Evolutionary conservation across 2,329 filamentous ascomycete species (phyloP).

Genomic region (Xylariaceae sp.): DNA sequence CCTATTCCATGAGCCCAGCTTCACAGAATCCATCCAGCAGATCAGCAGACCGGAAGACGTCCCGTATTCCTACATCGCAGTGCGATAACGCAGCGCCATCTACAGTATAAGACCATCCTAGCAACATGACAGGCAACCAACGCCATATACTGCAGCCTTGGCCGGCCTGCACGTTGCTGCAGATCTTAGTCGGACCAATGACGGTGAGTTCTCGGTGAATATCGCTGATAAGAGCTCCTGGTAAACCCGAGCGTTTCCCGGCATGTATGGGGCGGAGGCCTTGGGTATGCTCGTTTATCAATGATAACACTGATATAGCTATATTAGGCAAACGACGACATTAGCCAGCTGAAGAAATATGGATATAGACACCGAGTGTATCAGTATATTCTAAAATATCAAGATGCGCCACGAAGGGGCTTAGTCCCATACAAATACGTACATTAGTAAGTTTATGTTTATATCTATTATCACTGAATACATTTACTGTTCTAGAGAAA

Average conservation of each 20-base stretch:
- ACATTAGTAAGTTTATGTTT: too few species aligned
- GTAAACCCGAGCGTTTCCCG: slow-evolving; percentile 23
- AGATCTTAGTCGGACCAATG: slow-evolving; percentile 8
- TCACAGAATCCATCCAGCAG: neutral
- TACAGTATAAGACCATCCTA: too few species aligned
- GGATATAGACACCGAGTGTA: too few species aligned
- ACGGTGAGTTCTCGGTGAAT: slow-evolving; percentile 24
- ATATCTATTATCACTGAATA: too few species aligned
- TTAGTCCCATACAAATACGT: too few species aligned
- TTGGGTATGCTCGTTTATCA: neutral
- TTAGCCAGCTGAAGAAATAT: neutral
- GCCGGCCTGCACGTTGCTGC: slow-evolving; percentile 3
- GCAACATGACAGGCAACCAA: neutral
- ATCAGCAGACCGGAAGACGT: neutral
- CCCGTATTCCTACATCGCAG: slow-evolving; percentile 10
- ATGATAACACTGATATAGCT: neutral
- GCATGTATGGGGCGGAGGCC: neutral
- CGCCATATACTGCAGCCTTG: slow-evolving; percentile 11
- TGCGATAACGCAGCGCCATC: slow-evolving; percentile 9
- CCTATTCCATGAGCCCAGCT: neutral
- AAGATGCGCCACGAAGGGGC: too few species aligned
- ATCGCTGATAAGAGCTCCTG: slow-evolving; percentile 10
- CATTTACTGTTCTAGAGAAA: too few species aligned
- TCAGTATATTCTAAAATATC: too few species aligned
- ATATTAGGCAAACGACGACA: neutral